Evolutionary conservation across 2,329 filamentous ascomycete genomes (phyloP), one percentile per base, ranked within the genome.

Genomic region (Aurifilum marmelostoma): DNA sequence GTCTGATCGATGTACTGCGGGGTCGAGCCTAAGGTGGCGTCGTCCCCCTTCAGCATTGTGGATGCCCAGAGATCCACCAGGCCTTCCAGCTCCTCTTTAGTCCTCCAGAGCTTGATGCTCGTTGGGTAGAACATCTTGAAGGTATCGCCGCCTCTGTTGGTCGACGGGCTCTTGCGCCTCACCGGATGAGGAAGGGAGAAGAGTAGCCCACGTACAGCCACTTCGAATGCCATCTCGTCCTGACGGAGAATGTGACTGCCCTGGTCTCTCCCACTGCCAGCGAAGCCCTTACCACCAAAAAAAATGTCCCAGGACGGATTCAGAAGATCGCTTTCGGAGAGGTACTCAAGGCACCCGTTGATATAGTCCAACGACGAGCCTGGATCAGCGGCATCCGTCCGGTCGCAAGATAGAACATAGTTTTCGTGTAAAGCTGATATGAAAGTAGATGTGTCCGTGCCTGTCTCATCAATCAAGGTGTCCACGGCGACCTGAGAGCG

Each of bases 81-180:
- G 0, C 88, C 89, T 71, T 93, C 91, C 7, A 95, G 85, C 77
- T 97, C 94, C 76, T 98, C 94, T 72, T 88, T 91, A 67, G 89
- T 87, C 70, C 91, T 87, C 93, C 94, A 97, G 14, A 97, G 79
- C 74, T 93, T 93, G 56, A 97, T 82, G 67, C 91, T 93, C 0
- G 89, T 89, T 0, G 96, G 96, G 75, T 96, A 99, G 73, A 94
- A 97, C 92, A 99, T 97, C 76, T 92, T 94, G 80, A 90, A 91
- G 0, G 91, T 87, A 75, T 94, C 92, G 2, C 81, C 79, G 62
- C 83, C 78, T 72, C 80, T 76, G 70, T 84, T 78, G 75, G 74
- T 73, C 11, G 73, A 73, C 65, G 75, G 70, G 74, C 82, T 77
- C 84, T 84, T 85, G n/a, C 89, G 86, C 77, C 92, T 95, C 12